These are phyloP conservation scores for Diaporthe helianthi DNA, from an alignment of 2,329 filamentous ascomycete genomes.

Conservation along the genomic window DNA sequence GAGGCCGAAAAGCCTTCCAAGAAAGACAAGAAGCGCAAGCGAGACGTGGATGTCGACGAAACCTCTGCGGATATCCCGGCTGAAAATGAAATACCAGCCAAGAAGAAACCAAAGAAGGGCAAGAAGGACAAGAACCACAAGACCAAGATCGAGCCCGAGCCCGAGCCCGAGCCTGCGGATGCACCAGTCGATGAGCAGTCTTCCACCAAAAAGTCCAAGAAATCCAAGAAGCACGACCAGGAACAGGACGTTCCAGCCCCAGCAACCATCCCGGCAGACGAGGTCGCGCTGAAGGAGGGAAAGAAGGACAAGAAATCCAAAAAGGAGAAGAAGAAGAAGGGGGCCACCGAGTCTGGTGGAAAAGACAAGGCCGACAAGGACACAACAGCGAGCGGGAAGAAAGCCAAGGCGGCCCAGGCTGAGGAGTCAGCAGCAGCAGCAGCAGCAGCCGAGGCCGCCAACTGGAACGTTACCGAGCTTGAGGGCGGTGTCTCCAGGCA, in stretches of 20 bases:
- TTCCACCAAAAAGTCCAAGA: slow-evolving; percentile 36
- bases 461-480: slow-evolving; percentile 61
- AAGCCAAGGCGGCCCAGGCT: slow-evolving; percentile 37
- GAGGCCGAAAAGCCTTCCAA: slow-evolving; percentile 35
- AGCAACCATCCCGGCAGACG: slow-evolving; percentile 38
- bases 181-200: slow-evolving; percentile 32
- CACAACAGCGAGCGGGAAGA: slow-evolving; percentile 29
- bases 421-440: slow-evolving; percentile 35
- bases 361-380: slow-evolving; percentile 31
- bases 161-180: slow-evolving; percentile 30
- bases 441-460: slow-evolving; percentile 43
- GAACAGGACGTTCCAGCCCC: slow-evolving; percentile 41
- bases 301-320: slow-evolving; percentile 46
- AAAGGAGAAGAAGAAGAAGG: slow-evolving; percentile 41
- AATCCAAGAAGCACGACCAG: slow-evolving; percentile 37
- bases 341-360: slow-evolving; percentile 36
- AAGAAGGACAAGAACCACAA: slow-evolving; percentile 38
- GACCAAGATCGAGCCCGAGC: not conserved
- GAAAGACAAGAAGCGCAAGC: slow-evolving; percentile 36
- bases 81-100: slow-evolving; percentile 35
- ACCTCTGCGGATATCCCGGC: slow-evolving; percentile 30
- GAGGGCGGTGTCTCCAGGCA: slow-evolving; percentile 59
- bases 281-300: slow-evolving; percentile 50
- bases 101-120: slow-evolving; percentile 37
- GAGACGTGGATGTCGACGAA: slow-evolving; percentile 28